Percentiles rank a stretch among this genome's conserved stretches.
phyloP scores from a whole-genome alignment of 306 rosid genomes.

The Mimosa pudica region DNA sequence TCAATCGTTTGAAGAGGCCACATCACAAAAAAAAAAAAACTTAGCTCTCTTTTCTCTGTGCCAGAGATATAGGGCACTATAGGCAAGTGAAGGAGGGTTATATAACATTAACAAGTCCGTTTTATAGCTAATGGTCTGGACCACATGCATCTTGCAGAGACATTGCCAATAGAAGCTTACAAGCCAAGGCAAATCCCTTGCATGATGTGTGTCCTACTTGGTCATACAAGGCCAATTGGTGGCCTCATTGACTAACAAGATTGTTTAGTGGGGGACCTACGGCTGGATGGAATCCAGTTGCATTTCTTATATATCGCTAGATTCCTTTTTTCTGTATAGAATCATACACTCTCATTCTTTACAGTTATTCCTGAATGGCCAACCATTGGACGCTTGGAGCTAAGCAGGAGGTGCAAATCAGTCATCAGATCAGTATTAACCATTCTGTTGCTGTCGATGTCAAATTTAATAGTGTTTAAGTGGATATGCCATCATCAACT shows the following conservation, averaged over 20 bases:
- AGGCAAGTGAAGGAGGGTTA: neutral
- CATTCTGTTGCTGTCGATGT: neutral
- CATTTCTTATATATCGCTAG: neutral
- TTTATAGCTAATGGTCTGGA: neutral
- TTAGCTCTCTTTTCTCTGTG: neutral
- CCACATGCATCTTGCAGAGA: neutral
- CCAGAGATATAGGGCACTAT: neutral
- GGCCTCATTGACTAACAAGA: neutral
- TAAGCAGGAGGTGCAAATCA: neutral
- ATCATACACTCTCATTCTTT: neutral
- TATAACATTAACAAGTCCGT: neutral
- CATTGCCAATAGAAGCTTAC: neutral
- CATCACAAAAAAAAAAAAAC: neutral
- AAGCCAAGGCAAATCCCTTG: neutral
- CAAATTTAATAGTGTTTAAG: neutral
- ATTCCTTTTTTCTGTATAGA: neutral
- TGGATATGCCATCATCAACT: no score
- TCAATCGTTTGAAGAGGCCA: neutral
- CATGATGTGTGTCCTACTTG: neutral
- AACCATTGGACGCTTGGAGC: neutral
- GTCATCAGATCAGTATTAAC: conserved; percentile 6
- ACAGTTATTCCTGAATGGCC: neutral
- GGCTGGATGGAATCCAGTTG: neutral
- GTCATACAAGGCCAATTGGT: neutral
- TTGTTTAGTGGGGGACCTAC: neutral